Conservation (phyloP, 2,329 filamentous ascomycete species). For the Sphaerulina populicola region DNA sequence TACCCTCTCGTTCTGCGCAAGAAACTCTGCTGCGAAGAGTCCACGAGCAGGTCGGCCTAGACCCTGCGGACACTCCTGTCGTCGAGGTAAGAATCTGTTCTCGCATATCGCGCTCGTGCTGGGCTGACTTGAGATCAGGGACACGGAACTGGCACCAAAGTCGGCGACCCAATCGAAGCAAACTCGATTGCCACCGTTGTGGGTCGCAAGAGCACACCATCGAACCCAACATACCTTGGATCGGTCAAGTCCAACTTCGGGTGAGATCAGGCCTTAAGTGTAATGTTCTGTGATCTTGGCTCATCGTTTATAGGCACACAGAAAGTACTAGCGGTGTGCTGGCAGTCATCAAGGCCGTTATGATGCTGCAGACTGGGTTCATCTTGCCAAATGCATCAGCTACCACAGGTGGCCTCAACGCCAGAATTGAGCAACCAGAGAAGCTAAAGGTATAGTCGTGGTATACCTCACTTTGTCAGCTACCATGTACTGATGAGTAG, state of each 20-base stretch:
- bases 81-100: slow-evolving; percentile 13
- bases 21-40: background rate
- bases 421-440: slow-evolving; percentile 1
- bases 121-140: background rate
- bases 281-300: no score
- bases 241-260: slow-evolving; percentile 32
- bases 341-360: slow-evolving; percentile 36
- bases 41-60: background rate
- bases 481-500: no score
- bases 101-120: no score
- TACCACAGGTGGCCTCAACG: slow-evolving; percentile 25
- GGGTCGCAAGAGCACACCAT: background rate
- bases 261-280: no score
- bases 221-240: slow-evolving; percentile 22
- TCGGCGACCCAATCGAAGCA: slow-evolving; percentile 16
- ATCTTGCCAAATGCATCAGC: slow-evolving; percentile 14
- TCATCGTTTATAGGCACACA: slow-evolving; percentile 34
- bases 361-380: slow-evolving; percentile 2
- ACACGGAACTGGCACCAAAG: slow-evolving; percentile 26
- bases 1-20: slow-evolving; percentile 19
- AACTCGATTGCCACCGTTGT: slow-evolving; percentile 2
- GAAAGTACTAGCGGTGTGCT: slow-evolving; percentile 46
- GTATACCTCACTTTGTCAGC: no score
- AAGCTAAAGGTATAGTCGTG: no score
- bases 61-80: slow-evolving; percentile 16